Evolutionary conservation across 345 rosid genomes (phyloP).

Genomic region (Melastoma malabathricum): DNA sequence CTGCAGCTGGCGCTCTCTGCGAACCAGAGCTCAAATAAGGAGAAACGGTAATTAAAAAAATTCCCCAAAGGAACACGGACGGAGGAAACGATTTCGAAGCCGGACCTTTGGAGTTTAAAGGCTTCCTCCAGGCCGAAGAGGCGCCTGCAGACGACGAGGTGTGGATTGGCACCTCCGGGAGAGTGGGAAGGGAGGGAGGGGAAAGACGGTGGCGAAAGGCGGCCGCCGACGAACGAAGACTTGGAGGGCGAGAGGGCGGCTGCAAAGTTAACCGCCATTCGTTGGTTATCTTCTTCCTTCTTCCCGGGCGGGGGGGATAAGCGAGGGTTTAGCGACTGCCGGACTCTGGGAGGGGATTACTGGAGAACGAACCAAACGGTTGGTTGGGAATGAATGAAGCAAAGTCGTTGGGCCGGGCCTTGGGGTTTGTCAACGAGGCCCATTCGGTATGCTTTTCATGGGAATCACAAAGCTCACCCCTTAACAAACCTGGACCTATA

Average conservation of each 20-base stretch:
- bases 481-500: no score
- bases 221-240: constrained; percentile 19
- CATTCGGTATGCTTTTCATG: no score
- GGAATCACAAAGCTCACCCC: no score
- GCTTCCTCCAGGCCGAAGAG: constrained; percentile 58
- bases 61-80: not conserved
- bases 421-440: no score
- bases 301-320: no score
- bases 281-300: no score
- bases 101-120: constrained; percentile 53
- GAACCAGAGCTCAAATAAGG: not conserved
- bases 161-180: constrained; percentile 27
- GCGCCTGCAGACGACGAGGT: constrained; percentile 34
- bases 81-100: not conserved
- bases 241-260: constrained; percentile 10
- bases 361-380: no score
- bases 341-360: no score
- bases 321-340: no score
- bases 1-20: constrained; percentile 48
- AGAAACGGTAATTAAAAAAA: not conserved
- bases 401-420: no score
- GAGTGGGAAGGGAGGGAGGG: constrained; percentile 19
- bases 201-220: constrained; percentile 12
- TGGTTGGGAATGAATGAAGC: no score
- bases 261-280: no score